These are phyloP conservation scores for Cordyceps cateniannulata DNA, from an alignment of 2,329 filamentous ascomycete genomes.

Conservation along the genomic window DNA sequence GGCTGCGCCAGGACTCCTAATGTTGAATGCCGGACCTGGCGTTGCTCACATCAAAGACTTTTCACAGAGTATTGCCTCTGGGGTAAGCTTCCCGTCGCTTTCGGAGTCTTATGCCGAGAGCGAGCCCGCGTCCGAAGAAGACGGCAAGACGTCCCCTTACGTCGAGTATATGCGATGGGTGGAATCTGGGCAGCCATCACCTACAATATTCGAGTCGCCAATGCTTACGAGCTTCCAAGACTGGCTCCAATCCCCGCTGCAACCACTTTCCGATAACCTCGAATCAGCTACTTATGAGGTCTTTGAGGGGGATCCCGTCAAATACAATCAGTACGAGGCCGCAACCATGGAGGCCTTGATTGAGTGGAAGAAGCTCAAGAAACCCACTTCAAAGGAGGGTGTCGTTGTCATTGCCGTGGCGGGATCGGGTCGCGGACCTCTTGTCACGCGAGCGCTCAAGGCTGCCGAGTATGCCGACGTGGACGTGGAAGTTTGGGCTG, in stretches of 20 bases:
- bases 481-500: constrained; percentile 77
- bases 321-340: constrained; percentile 91
- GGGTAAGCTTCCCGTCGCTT: constrained; percentile 57
- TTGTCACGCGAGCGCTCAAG: constrained; percentile 79
- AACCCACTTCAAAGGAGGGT: constrained; percentile 64
- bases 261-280: constrained; percentile 91
- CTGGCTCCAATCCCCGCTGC: constrained; percentile 89
- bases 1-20: constrained; percentile 53
- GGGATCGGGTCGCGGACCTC: constrained; percentile 83
- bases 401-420: constrained; percentile 84
- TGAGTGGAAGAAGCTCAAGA: constrained; percentile 68
- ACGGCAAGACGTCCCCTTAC: constrained; percentile 37
- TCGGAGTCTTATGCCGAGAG: constrained; percentile 51
- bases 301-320: constrained; percentile 96
- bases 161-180: constrained; percentile 79
- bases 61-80: neutral
- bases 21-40: constrained; percentile 55
- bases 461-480: constrained; percentile 74
- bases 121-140: constrained; percentile 23
- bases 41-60: constrained; percentile 25
- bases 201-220: constrained; percentile 42
- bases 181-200: constrained; percentile 70
- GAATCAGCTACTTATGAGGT: constrained; percentile 98
- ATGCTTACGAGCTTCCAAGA: constrained; percentile 67
- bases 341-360: constrained; percentile 74